Evolutionary conservation across 2,329 filamentous ascomycete genomes (phyloP).

Genomic region (Nemania diffusa): DNA sequence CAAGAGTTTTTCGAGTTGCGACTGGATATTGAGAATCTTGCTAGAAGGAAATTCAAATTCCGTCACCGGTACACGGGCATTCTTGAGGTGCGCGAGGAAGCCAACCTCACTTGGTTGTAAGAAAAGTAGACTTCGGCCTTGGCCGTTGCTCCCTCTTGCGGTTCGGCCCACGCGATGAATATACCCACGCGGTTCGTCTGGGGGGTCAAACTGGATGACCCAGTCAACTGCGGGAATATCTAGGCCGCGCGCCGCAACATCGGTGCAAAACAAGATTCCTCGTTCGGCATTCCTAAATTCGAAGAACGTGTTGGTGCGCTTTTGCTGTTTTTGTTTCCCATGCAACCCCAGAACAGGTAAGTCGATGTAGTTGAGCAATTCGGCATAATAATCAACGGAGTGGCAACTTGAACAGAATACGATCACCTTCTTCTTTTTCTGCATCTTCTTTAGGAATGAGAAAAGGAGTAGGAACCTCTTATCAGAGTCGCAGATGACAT

Average conservation of each 20-base stretch:
- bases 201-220: slow-evolving; percentile 8
- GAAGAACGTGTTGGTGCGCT: slow-evolving; percentile 98
- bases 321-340: slow-evolving; percentile 98
- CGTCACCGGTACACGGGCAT: slow-evolving; percentile 89
- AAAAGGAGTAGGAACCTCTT: slow-evolving; percentile 91
- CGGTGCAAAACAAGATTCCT: slow-evolving; percentile 93
- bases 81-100: slow-evolving; percentile 88
- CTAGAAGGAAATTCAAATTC: slow-evolving; percentile 95
- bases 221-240: slow-evolving; percentile 95
- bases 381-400: slow-evolving; percentile 94
- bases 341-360: slow-evolving; percentile 74
- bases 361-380: slow-evolving; percentile 97
- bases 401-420: slow-evolving; percentile 95
- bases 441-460: slow-evolving; percentile 39
- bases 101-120: slow-evolving; percentile 91
- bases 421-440: slow-evolving; percentile 72
- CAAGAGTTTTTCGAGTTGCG: slow-evolving; percentile 93
- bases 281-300: slow-evolving; percentile 86
- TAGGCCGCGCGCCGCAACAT: slow-evolving; percentile 92
- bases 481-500: slow-evolving; percentile 92
- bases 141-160: slow-evolving; percentile 82
- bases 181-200: slow-evolving; percentile 4
- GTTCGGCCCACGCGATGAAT: slow-evolving; percentile 92
- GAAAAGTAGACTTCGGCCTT: slow-evolving; percentile 92
- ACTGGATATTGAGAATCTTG: slow-evolving; percentile 91